Conservation (phyloP, 192 early-diverging fungal genomes). For the Podochytrium sp. region DNA sequence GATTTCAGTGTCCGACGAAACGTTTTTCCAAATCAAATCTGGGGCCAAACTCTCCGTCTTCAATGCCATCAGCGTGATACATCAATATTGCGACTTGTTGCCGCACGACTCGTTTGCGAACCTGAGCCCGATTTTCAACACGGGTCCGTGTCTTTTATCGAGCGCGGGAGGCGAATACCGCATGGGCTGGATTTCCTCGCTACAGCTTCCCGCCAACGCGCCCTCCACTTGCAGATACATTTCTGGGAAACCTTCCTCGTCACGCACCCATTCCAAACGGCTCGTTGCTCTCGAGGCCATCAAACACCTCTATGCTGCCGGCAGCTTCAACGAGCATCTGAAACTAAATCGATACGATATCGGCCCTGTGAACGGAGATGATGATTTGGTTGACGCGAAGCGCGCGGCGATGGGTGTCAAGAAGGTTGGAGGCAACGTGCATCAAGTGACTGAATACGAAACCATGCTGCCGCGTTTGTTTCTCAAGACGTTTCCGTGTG, state of each 20-base stretch:
- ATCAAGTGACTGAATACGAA: not conserved
- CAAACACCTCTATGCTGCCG: conserved; percentile 66
- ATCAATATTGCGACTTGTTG: conserved; percentile 76
- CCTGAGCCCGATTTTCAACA: conserved; percentile 58
- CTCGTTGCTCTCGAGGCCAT: conserved; percentile 72
- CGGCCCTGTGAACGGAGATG: not conserved
- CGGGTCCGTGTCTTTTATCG: not conserved
- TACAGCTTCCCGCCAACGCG: conserved; percentile 34
- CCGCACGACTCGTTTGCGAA: conserved; percentile 59
- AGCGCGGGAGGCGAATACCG: not conserved
- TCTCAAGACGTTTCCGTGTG: conserved; percentile 15
- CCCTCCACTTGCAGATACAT: conserved; percentile 24
- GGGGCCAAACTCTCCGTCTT: conserved; percentile 74
- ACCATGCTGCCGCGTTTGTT: no score
- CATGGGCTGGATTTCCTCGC: conserved; percentile 16
- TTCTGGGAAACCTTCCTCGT: conserved; percentile 40
- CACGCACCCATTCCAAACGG: conserved; percentile 70
- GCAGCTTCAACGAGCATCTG: conserved; percentile 77
- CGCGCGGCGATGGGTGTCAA: conserved; percentile 4
- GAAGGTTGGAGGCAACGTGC: conserved; percentile 8
- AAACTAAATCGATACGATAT: conserved; percentile 48
- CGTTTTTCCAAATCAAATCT: conserved; percentile 39
- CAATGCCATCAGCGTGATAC: conserved; percentile 64
- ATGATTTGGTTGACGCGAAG: not conserved
- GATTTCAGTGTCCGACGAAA: not conserved